Evolutionary conservation across 495 filamentous ascomycete species (phyloP).

Genomic region (Podospora pseudoanserina): DNA sequence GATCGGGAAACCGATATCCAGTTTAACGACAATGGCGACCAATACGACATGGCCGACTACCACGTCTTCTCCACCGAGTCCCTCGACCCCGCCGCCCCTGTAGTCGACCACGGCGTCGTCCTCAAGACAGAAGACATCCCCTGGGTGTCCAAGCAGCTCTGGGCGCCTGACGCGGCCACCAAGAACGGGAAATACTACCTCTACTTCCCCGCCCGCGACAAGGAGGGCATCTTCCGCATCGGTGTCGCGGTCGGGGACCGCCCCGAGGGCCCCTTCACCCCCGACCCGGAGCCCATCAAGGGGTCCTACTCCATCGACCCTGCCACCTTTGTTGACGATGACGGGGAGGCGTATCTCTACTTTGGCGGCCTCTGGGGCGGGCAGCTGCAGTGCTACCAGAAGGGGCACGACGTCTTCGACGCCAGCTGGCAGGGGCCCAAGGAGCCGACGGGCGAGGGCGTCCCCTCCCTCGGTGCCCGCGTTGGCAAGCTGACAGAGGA

Average conservation of each 20-base stretch:
- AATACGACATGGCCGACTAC: slow-evolving; percentile 76
- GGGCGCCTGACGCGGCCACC: slow-evolving; percentile 61
- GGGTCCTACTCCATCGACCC: slow-evolving; percentile 64
- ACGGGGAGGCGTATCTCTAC: slow-evolving; percentile 58
- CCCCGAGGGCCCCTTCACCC: slow-evolving; percentile 55
- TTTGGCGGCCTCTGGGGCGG: slow-evolving; percentile 72
- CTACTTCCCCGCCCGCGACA: slow-evolving; percentile 61
- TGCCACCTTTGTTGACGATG: slow-evolving; percentile 60
- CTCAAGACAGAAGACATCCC: slow-evolving; percentile 53
- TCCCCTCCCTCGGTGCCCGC: slow-evolving; percentile 52
- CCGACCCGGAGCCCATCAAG: slow-evolving; percentile 55
- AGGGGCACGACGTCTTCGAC: slow-evolving; percentile 48
- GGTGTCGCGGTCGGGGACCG: slow-evolving; percentile 53
- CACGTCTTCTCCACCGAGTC: slow-evolving; percentile 56
- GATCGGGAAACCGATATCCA: slow-evolving; percentile 59
- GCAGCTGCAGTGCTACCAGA: slow-evolving; percentile 56
- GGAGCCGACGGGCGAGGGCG: slow-evolving; percentile 52
- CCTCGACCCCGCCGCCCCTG: slow-evolving; percentile 46
- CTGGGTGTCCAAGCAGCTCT: slow-evolving; percentile 63
- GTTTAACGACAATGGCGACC: slow-evolving; percentile 76
- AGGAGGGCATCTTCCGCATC: slow-evolving; percentile 60
- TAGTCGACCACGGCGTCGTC: slow-evolving; percentile 58
- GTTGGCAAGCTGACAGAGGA: slow-evolving; percentile 59
- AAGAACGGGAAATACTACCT: slow-evolving; percentile 61
- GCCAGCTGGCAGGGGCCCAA: slow-evolving; percentile 44